These are phyloP conservation scores for Dorcoceras hygrometricum DNA, from an alignment of 257 asterid genomes.

Conservation along the genomic window DNA sequence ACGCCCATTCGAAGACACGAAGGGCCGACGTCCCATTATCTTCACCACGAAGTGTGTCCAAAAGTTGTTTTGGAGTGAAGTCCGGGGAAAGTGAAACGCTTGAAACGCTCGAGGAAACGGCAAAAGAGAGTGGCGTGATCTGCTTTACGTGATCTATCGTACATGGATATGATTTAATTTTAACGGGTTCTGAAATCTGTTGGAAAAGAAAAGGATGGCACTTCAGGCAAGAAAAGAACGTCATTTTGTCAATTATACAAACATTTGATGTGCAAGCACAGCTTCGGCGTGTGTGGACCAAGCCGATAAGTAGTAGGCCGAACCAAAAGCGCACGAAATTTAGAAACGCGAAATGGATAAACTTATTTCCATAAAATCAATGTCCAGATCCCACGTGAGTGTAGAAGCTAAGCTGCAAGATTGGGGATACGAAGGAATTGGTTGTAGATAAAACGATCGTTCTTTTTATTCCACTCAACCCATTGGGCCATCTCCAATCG, in stretches of 20 bases:
- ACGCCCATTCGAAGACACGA: conserved; percentile 64
- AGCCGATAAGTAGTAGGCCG: too few species aligned
- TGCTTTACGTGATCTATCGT: conserved; percentile 21
- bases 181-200: conserved; percentile 34
- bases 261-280: conserved; percentile 39
- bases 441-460: too few species aligned
- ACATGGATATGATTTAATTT: conserved; percentile 16
- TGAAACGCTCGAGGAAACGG: conserved; percentile 39
- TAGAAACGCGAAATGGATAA: too few species aligned
- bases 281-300: background rate
- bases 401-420: too few species aligned
- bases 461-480: too few species aligned
- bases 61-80: conserved; percentile 58
- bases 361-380: background rate
- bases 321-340: too few species aligned
- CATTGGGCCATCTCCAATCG: too few species aligned
- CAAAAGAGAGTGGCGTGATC: conserved; percentile 30
- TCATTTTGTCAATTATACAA: conserved; percentile 66
- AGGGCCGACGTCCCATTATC: conserved; percentile 62
- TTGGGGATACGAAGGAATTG: too few species aligned
- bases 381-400: too few species aligned
- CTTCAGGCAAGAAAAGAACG: conserved; percentile 56
- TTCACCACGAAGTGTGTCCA: conserved; percentile 59
- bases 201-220: conserved; percentile 31
- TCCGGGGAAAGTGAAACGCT: conserved; percentile 43